Evolutionary conservation across 106 monocot species (phyloP).

Genomic region (Chionographis japonica): DNA sequence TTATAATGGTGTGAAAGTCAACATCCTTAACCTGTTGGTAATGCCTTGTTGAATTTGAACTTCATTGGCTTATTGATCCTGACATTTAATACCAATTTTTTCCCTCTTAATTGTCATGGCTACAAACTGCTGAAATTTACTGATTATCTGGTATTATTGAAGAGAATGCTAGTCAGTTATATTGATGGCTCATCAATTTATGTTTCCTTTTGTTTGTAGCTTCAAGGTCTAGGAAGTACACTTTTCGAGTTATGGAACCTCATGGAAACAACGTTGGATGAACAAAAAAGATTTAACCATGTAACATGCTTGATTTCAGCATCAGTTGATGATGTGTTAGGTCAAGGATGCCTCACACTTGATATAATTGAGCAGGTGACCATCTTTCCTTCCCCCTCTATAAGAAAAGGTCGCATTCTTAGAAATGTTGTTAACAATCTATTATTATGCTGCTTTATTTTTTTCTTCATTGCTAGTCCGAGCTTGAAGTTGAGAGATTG

Average conservation of each 20-base stretch:
- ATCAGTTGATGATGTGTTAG: slow-evolving; percentile 34
- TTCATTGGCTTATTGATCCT: too few relatives aligned
- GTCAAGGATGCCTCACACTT: slow-evolving; percentile 52
- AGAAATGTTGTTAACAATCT: background rate
- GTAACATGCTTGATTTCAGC: slow-evolving; percentile 58
- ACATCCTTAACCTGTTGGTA: too few relatives aligned
- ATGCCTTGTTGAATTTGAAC: too few relatives aligned
- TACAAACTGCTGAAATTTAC: too few relatives aligned
- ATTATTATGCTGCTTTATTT: background rate
- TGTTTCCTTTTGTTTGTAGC: slow-evolving; percentile 30
- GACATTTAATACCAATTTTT: too few relatives aligned
- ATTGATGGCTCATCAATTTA: too few relatives aligned
- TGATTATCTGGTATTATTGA: too few relatives aligned
- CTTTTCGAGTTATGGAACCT: slow-evolving; percentile 90
- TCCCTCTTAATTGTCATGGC: too few relatives aligned
- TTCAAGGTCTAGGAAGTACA: slow-evolving; percentile 66
- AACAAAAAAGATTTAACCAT: slow-evolving; percentile 53
- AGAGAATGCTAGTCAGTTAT: too few relatives aligned
- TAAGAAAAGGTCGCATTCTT: background rate
- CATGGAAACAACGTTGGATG: slow-evolving; percentile 60
- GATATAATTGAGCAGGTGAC: slow-evolving; percentile 71
- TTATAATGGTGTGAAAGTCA: too few relatives aligned
- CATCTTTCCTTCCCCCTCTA: background rate
- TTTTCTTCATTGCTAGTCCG: slow-evolving; percentile 35
- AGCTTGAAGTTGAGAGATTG: slow-evolving; percentile 60